Evolutionary conservation across 2,329 filamentous ascomycete species (phyloP).

Genomic region (Ophiocordyceps sinensis): DNA sequence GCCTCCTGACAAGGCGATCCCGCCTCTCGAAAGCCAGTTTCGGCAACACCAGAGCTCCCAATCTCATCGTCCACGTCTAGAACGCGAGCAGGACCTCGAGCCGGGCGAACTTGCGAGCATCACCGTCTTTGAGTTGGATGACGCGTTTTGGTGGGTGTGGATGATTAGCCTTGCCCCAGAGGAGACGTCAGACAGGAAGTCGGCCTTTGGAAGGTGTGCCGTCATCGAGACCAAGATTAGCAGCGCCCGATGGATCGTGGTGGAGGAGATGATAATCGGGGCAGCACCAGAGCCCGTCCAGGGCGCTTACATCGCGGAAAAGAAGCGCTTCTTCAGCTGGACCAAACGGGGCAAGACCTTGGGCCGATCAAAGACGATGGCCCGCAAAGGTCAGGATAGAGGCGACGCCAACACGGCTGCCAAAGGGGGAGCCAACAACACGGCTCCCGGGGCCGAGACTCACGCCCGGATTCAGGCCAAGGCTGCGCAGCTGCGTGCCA

Average conservation of each 20-base stretch:
- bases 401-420: slow-evolving; percentile 26
- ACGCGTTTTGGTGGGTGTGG: slow-evolving; percentile 99
- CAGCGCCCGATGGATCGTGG: slow-evolving; percentile 76
- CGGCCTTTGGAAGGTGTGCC: slow-evolving; percentile 86
- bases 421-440: slow-evolving; percentile 49
- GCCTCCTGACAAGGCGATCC: slow-evolving; percentile 84
- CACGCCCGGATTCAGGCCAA: slow-evolving; percentile 88
- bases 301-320: slow-evolving; percentile 84
- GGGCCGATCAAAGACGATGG: slow-evolving; percentile 55
- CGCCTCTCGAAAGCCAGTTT: slow-evolving; percentile 59
- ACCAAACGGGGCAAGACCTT: slow-evolving; percentile 52
- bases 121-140: slow-evolving; percentile 70
- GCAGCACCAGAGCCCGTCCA: slow-evolving; percentile 73
- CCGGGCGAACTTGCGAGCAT: slow-evolving; percentile 94
- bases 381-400: slow-evolving; percentile 42
- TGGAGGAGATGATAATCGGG: slow-evolving; percentile 93
- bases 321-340: slow-evolving; percentile 88
- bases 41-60: slow-evolving; percentile 78
- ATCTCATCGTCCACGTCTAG: slow-evolving; percentile 62
- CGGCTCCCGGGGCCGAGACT: slow-evolving; percentile 77
- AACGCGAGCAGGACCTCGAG: slow-evolving; percentile 55
- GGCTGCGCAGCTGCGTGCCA: slow-evolving; percentile 66
- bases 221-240: slow-evolving; percentile 77
- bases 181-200: slow-evolving; percentile 72
- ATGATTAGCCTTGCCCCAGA: slow-evolving; percentile 91